These are phyloP conservation scores for Tothia fuscella DNA, from an alignment of 2,329 filamentous ascomycete species.

Conservation along the genomic window DNA sequence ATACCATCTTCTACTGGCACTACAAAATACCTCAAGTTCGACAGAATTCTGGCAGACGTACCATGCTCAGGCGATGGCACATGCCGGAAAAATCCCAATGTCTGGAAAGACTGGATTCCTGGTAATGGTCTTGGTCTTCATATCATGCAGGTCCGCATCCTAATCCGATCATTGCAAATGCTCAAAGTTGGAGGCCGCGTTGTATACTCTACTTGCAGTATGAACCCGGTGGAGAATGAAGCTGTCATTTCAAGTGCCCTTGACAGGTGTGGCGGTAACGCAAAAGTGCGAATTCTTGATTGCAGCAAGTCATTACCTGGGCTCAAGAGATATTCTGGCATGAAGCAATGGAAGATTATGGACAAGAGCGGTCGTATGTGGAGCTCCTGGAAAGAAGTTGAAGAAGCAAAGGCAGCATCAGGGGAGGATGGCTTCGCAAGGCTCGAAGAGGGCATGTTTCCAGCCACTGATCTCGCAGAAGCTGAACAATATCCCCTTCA, in stretches of 20 bases:
- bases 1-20: constrained; percentile 49
- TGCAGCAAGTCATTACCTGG: constrained; percentile 65
- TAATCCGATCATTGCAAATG: constrained; percentile 88
- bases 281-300: constrained; percentile 75
- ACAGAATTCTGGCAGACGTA: constrained; percentile 90
- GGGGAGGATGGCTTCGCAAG: constrained; percentile 51
- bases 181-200: constrained; percentile 89
- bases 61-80: constrained; percentile 96
- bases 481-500: constrained; percentile 61
- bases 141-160: constrained; percentile 74
- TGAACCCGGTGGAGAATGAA: constrained; percentile 98
- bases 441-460: constrained; percentile 75
- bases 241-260: constrained; percentile 82
- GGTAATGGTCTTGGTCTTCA: constrained; percentile 80
- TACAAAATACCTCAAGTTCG: constrained; percentile 80
- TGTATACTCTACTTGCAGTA: constrained; percentile 96
- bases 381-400: constrained; percentile 70
- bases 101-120: constrained; percentile 93
- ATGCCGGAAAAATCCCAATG: constrained; percentile 76
- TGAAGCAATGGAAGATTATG: constrained; percentile 82
- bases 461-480: constrained; percentile 43
- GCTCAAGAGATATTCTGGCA: constrained; percentile 63
- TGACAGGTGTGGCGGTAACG: constrained; percentile 71
- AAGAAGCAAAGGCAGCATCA: constrained; percentile 52
- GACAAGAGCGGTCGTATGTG: constrained; percentile 73